Percentiles rank a stretch among this genome's conserved stretches.
phyloP scores from a whole-genome alignment of 1,139 yeast species.

The Yamadazyma dendronema region DNA sequence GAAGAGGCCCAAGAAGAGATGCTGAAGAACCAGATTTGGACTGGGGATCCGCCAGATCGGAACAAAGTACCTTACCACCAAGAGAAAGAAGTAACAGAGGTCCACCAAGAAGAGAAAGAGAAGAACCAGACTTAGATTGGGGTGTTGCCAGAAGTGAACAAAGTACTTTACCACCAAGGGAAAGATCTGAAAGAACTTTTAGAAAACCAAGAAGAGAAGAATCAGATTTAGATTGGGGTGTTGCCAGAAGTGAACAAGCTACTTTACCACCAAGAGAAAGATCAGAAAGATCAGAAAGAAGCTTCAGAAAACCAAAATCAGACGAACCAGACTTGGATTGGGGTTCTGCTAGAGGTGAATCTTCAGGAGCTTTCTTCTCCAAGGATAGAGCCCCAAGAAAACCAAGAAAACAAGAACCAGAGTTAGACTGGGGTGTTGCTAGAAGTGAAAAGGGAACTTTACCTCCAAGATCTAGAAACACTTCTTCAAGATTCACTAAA shows the following conservation, averaged over 20 bases:
- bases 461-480: constrained; percentile 43
- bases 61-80: constrained; percentile 28
- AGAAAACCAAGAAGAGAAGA: constrained; percentile 46
- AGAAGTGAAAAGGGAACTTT: constrained; percentile 28
- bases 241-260: constrained; percentile 34
- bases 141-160: constrained; percentile 38
- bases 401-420: constrained; percentile 40
- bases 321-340: constrained; percentile 60
- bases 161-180: constrained; percentile 27
- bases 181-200: constrained; percentile 28
- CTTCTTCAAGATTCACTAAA: constrained; percentile 37
- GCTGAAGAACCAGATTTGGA: constrained; percentile 44
- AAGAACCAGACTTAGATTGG: constrained; percentile 52
- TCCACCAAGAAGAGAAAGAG: constrained; percentile 42
- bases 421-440: constrained; percentile 57
- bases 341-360: constrained; percentile 39
- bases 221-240: constrained; percentile 59
- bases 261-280: constrained; percentile 41
- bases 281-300: constrained; percentile 30
- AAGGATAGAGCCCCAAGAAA: constrained; percentile 28
- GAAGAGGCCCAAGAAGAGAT: constrained; percentile 21
- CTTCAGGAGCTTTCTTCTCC: constrained; percentile 36
- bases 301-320: constrained; percentile 29
- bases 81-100: constrained; percentile 26
- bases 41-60: constrained; percentile 44